Evolutionary conservation across 345 rosid genomes (phyloP).

Genomic region (Pelargonium nanum): DNA sequence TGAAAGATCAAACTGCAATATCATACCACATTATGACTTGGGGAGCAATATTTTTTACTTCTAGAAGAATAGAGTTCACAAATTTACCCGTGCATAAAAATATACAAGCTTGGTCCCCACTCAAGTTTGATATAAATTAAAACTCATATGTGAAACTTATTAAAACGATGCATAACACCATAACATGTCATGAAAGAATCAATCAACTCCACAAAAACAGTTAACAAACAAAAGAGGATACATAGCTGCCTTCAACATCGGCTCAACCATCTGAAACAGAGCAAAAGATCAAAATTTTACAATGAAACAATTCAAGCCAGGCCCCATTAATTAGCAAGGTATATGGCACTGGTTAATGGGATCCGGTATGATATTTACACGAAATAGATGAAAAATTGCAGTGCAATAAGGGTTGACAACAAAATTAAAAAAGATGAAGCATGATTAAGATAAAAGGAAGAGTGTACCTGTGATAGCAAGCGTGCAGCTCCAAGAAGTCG

Average conservation of each 20-base stretch:
- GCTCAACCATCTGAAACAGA: conserved; percentile 75
- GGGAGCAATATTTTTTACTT: background rate
- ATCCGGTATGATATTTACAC: background rate
- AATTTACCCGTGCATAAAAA: background rate
- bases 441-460: background rate
- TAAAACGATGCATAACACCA: background rate
- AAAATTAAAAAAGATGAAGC: background rate
- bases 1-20: background rate
- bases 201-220: background rate
- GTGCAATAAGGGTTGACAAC: background rate
- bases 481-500: conserved; percentile 66
- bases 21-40: background rate
- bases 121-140: too few species aligned
- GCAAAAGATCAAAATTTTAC: background rate
- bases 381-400: background rate
- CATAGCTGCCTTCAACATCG: conserved; percentile 83
- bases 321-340: too few species aligned
- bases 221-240: conserved; percentile 26
- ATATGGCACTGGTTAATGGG: too few species aligned
- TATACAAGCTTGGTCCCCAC: background rate
- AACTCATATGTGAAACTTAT: too few species aligned
- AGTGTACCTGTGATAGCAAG: conserved; percentile 63
- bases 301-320: background rate
- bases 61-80: background rate
- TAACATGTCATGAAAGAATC: background rate